These are phyloP conservation scores for Diaporthe citri DNA, from an alignment of 2,329 filamentous ascomycete genomes.

Conservation along the genomic window DNA sequence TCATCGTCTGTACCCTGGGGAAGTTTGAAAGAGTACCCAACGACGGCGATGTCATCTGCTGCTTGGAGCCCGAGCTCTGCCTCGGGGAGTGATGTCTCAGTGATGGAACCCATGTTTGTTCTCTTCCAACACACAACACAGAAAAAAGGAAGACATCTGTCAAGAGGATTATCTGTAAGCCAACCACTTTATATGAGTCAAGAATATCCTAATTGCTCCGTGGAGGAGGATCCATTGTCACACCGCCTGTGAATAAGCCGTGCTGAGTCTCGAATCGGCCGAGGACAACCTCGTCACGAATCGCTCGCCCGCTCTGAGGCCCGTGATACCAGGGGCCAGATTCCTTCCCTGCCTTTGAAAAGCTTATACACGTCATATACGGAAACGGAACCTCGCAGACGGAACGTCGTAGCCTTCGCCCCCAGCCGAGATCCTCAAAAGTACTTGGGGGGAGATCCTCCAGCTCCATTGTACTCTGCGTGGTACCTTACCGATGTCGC, in stretches of 20 bases:
- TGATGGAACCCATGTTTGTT: not conserved
- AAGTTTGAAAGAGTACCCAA: conserved; percentile 54
- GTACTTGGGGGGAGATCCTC: not conserved
- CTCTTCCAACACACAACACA: not conserved
- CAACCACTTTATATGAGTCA: conserved; percentile 40
- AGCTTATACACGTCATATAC: conserved; percentile 5
- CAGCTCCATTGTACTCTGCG: not conserved
- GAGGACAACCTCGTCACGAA: not conserved
- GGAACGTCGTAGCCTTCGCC: not conserved
- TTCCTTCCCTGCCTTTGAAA: not conserved
- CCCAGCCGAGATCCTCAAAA: not conserved
- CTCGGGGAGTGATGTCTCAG: not conserved
- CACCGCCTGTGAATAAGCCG: conserved; percentile 19
- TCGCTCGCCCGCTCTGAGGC: not conserved
- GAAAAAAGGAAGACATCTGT: not conserved
- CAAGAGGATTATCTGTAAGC: not conserved
- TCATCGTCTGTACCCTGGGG: conserved; percentile 51
- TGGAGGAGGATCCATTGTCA: conserved; percentile 8
- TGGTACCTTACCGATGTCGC: not conserved
- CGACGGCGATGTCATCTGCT: conserved; percentile 45
- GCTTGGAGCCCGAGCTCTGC: not conserved
- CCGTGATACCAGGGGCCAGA: not conserved
- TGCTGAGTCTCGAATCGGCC: conserved; percentile 13
- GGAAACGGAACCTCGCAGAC: not conserved
- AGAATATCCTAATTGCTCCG: conserved; percentile 29